Base-by-base conservation (phyloP, 352 stramenopile species). In the Aphanomyces euteiches region DNA sequence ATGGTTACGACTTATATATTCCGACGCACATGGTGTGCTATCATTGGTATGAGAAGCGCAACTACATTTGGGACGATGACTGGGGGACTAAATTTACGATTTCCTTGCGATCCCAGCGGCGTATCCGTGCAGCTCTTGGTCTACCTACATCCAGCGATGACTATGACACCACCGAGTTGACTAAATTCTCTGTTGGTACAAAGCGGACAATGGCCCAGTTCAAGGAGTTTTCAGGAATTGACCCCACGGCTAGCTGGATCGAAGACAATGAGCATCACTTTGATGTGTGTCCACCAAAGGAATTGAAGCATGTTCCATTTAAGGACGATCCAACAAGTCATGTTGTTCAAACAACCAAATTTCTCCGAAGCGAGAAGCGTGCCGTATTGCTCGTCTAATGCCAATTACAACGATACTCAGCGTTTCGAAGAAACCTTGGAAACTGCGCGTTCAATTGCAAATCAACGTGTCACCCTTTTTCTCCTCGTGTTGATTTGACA, bases 211-310 rank as follows among this genome's bases (percentile, higher is more conserved):
- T 90, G 34, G 77, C 81, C 70, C 84, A 92, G 74, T 93, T 85
- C 83, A 83, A 82, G 21, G 77, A 90, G 59, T 93, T 93, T n/a
- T 91, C 83, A 1, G 77, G 84, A n/a, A 92, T 93, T 53, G 80
- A 93, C 38, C 86, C 84, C 13, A 61, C 80, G 45, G 85, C 83
- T 21, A 78, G 80, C 72, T 92, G 82, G 56, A 56, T 86, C 7
- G 66, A 77, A 5, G 77, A 72, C 59, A 75, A 87, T 56, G 76
- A 72, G 8, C 75, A 78, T 36, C 86, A 93, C 72, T 93, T 93
- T 67, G 79, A 85, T 43, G 90, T 90, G 68, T 94, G 86, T 63
- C 75, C 67, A 5, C 50, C 50, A 8, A 58, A 69, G 7, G 68
- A 87, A 69, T 75, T 94, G 43, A 69, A 92, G 73, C 89, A 90